phyloP scores from a whole-genome alignment of 2,329 filamentous ascomycete species.

The Alternaria triticimaculans region DNA sequence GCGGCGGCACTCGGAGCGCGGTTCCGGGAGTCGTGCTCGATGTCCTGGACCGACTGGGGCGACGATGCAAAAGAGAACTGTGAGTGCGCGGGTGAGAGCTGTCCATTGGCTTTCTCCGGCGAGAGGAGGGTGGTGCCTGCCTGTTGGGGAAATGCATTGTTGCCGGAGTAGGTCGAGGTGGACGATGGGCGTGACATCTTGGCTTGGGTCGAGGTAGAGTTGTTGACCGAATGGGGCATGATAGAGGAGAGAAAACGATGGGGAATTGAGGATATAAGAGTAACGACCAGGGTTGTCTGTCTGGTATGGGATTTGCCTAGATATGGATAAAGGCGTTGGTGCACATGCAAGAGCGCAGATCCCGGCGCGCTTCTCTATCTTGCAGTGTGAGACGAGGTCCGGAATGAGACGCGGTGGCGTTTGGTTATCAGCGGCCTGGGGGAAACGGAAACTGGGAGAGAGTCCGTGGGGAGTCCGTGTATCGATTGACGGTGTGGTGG shows the following conservation, averaged over 20 bases:
- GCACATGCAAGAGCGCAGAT: conserved; percentile 26
- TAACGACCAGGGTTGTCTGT: conserved; percentile 19
- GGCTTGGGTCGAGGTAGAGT: conserved; percentile 38
- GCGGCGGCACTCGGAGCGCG: conserved; percentile 27
- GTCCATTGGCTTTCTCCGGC: conserved; percentile 35
- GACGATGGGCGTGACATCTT: conserved; percentile 48
- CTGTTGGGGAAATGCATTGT: conserved; percentile 44
- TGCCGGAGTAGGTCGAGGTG: conserved; percentile 41
- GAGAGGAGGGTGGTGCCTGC: conserved; percentile 40
- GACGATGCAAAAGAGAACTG: conserved; percentile 48
- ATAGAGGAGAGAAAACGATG: conserved; percentile 4
- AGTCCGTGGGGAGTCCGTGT: background rate
- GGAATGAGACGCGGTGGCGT: conserved; percentile 7
- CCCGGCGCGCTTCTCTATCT: conserved; percentile 15
- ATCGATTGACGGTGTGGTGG: conserved; percentile 2
- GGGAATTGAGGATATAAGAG: conserved; percentile 19
- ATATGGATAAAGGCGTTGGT: conserved; percentile 36
- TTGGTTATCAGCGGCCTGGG: conserved; percentile 10
- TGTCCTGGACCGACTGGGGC: conserved; percentile 36
- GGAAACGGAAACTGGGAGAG: conserved; percentile 4
- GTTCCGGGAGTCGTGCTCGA: conserved; percentile 21
- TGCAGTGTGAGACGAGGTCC: conserved; percentile 17
- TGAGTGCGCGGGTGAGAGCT: conserved; percentile 46
- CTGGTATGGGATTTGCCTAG: conserved; percentile 33
- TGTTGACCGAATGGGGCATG: conserved; percentile 48